A percentile compares a stretch with the other conserved stretches of the same genome.
Evolutionary conservation across 192 early-diverging fungal species (phyloP).

Genomic region (Dimargaris cristalligena): DNA sequence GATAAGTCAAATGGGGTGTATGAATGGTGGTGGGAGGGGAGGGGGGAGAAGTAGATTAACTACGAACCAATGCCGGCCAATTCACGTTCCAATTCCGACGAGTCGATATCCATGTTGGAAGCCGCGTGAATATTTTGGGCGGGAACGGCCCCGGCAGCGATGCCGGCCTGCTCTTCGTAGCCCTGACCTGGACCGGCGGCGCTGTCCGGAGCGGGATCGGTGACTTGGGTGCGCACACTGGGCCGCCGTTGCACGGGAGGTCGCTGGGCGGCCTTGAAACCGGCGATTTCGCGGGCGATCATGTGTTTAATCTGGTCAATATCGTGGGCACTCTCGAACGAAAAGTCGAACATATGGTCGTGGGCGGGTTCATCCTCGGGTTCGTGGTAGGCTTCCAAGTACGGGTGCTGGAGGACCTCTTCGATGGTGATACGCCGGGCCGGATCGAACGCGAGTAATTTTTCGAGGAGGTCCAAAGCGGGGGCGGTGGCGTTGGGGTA

Average conservation of each 20-base stretch:
- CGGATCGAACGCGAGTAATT: constrained; percentile 84
- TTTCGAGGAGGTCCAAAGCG: constrained; percentile 80
- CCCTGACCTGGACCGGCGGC: neutral
- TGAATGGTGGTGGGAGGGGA: too few species aligned
- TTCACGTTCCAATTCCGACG: constrained; percentile 2
- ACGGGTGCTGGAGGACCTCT: constrained; percentile 81
- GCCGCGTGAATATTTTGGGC: neutral
- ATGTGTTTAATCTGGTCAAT: constrained; percentile 48
- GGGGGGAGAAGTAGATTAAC: too few species aligned
- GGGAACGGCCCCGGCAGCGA: neutral
- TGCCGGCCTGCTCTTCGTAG: neutral
- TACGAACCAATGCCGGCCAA: too few species aligned
- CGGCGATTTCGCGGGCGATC: neutral
- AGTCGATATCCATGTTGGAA: neutral
- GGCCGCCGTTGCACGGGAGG: neutral
- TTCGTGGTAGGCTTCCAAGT: constrained; percentile 85
- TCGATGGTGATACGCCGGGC: constrained; percentile 83
- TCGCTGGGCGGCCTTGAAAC: neutral
- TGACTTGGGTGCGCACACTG: constrained; percentile 3
- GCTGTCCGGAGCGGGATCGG: neutral
- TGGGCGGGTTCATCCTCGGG: constrained; percentile 51
- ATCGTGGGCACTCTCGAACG: constrained; percentile 56
- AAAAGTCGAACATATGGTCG: constrained; percentile 51
- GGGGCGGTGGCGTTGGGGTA: constrained; percentile 67
- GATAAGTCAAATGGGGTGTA: too few species aligned